These are phyloP conservation scores for Neonectria magnoliae DNA, from an alignment of 2,329 filamentous ascomycete genomes.

Conservation along the genomic window DNA sequence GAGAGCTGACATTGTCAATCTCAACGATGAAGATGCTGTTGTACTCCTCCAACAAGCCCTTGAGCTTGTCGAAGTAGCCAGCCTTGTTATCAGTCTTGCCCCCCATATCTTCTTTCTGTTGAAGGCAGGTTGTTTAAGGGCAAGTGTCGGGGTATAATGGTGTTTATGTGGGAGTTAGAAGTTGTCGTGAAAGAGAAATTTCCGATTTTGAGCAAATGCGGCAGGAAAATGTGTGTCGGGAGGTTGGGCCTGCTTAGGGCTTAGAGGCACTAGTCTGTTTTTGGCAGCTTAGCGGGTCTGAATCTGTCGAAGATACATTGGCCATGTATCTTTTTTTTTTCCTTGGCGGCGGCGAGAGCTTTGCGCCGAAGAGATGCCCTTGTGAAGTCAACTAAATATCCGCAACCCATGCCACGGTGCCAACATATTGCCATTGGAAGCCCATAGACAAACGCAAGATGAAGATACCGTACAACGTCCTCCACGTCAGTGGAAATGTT, in stretches of 20 bases:
- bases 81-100: constrained; percentile 95
- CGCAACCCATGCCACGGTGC: constrained; percentile 11
- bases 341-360: constrained; percentile 31
- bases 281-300: constrained; percentile 23
- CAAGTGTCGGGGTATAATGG: constrained; percentile 53
- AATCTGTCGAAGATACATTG: constrained; percentile 41
- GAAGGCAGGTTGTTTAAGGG: constrained; percentile 99
- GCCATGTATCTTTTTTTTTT: constrained; percentile 48
- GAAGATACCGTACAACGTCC: constrained; percentile 72
- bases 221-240: constrained; percentile 46
- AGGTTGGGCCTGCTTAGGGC: constrained; percentile 49
- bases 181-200: constrained; percentile 35
- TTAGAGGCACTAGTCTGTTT: constrained; percentile 43
- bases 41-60: constrained; percentile 96
- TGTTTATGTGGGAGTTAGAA: constrained; percentile 41
- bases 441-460: constrained; percentile 42
- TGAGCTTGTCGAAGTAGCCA: constrained; percentile 99
- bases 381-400: constrained; percentile 18
- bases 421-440: constrained; percentile 10
- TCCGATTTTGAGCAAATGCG: constrained; percentile 33
- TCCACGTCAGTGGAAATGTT: constrained; percentile 64
- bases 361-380: constrained; percentile 19
- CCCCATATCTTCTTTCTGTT: constrained; percentile 96
- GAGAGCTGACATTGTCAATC: constrained; percentile 99
- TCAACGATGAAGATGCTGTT: constrained; percentile 96